Percentiles rank a stretch among this genome's conserved stretches.
These are phyloP conservation scores for Suillus sp. DNA, from an alignment of 768 basidiomycete species.

Conservation along the genomic window DNA sequence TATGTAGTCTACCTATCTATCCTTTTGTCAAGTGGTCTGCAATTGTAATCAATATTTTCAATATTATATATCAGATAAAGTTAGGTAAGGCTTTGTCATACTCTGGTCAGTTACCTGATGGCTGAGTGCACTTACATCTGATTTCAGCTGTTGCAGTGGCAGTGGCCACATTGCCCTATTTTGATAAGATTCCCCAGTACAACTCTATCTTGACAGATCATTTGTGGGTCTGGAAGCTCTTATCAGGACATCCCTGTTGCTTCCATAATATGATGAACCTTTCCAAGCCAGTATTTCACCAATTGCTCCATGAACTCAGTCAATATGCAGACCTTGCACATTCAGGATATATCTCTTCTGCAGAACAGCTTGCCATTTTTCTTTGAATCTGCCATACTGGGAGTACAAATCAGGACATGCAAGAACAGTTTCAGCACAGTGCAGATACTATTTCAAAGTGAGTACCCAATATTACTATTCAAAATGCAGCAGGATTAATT, in stretches of 20 bases:
- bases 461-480: too few species aligned
- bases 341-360: constrained; percentile 1
- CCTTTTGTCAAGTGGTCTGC: too few species aligned
- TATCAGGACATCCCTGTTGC: not conserved
- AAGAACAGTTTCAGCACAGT: constrained; percentile 1
- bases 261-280: constrained; percentile 1
- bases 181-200: not conserved
- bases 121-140: too few species aligned
- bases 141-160: not conserved
- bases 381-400: not conserved
- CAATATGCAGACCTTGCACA: constrained; percentile 1
- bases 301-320: not conserved
- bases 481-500: too few species aligned
- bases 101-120: too few species aligned
- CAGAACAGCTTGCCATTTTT: constrained; percentile 4
- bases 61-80: too few species aligned
- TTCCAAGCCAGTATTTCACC: not conserved
- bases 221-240: not conserved
- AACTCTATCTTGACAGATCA: not conserved
- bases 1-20: too few species aligned
- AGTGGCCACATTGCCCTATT: not conserved
- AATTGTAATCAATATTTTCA: too few species aligned
- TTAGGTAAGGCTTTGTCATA: too few species aligned
- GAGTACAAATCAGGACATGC: not conserved
- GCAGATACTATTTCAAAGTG: constrained; percentile 9